Base-by-base conservation (phyloP, 73 alveolate genomes). In the Paramecium bursaria region DNA sequence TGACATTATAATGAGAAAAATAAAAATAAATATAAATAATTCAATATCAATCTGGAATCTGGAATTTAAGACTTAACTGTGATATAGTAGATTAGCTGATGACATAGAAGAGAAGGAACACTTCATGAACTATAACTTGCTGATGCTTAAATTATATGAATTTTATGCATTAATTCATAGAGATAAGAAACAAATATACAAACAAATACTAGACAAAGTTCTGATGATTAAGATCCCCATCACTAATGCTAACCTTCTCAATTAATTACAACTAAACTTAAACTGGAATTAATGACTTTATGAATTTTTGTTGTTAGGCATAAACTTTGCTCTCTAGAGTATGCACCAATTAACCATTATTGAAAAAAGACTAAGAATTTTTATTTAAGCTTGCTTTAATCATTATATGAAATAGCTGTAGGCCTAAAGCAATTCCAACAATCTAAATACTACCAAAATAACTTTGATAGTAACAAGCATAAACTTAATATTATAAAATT, bases 331-430 rank as follows among this genome's bases (percentile, higher is more conserved):
- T 67, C 9, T 67, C 33, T 67, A 67, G 82, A 39, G 15, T 67
- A 6, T 67, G 82, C 21, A 39, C 44, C 14, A 47, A 67, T 42
- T 67, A 67, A 39, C 82, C 82, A 39, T 67, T 67, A 10, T 15
- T 47, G 17, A 57, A 67, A 42, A 67, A 67, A 7, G 33, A 50
- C 44, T 67, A 67, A 21, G 82, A 67, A 67, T 67, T 25, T n/a
- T 19, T 67, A 67, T 67, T 67, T 67, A 42, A 67, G 60, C 17
- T 67, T 67, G 19, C 46, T 42, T 10, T 15, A 67, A 42, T 25
- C 60, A 39, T 47, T 67, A 3, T 67, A 67, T 67, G 82, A 67
- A 67, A 23, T 67, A 11, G 82, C 33, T 67, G 82, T 67, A 39
- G 82, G 82, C 17, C 44, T 67, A 19, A 67, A 67, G 44, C 13